These are phyloP conservation scores for Conoideocrella luteorostrata DNA, from an alignment of 2,329 filamentous ascomycete genomes.

Conservation along the genomic window DNA sequence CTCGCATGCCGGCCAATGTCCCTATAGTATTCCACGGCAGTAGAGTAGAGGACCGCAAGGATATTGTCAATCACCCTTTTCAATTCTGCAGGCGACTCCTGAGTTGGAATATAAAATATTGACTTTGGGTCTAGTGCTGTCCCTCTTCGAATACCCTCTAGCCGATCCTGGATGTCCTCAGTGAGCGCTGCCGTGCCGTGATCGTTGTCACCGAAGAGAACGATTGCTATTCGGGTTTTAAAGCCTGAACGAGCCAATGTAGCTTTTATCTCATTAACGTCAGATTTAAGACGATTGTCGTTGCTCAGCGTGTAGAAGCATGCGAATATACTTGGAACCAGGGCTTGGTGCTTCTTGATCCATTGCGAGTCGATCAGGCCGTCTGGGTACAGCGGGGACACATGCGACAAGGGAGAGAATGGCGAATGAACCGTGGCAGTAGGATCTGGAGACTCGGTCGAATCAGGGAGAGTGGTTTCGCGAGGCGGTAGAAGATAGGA, in stretches of 20 bases:
- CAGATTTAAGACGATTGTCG: conserved; percentile 81
- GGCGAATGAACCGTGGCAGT: conserved; percentile 73
- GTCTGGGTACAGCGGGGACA: conserved; percentile 80
- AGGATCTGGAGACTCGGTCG: conserved; percentile 40
- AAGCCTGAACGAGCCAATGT: conserved; percentile 64
- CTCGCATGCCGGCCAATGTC: conserved; percentile 89
- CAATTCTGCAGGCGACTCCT: conserved; percentile 64
- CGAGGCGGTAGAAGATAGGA: conserved; percentile 52
- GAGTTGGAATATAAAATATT: conserved; percentile 76
- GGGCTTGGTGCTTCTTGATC: conserved; percentile 81
- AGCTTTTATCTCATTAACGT: conserved; percentile 72
- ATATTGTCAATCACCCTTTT: conserved; percentile 68
- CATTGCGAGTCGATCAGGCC: conserved; percentile 76
- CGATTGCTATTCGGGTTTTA: conserved; percentile 69
- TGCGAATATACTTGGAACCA: conserved; percentile 73
- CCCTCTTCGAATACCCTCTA: conserved; percentile 71
- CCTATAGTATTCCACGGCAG: conserved; percentile 82
- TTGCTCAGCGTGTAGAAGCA: conserved; percentile 75
- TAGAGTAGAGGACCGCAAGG: conserved; percentile 64
- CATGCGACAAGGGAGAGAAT: conserved; percentile 80
- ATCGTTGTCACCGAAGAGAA: conserved; percentile 34
- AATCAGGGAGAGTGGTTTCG: conserved; percentile 46
- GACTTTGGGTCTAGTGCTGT: conserved; percentile 77
- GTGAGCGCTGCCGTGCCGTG: conserved; percentile 39
- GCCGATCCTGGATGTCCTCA: conserved; percentile 61